phyloP scores from a whole-genome alignment of 1,284 basidiomycete genomes.

The Exobasidium cylindrosporum region DNA sequence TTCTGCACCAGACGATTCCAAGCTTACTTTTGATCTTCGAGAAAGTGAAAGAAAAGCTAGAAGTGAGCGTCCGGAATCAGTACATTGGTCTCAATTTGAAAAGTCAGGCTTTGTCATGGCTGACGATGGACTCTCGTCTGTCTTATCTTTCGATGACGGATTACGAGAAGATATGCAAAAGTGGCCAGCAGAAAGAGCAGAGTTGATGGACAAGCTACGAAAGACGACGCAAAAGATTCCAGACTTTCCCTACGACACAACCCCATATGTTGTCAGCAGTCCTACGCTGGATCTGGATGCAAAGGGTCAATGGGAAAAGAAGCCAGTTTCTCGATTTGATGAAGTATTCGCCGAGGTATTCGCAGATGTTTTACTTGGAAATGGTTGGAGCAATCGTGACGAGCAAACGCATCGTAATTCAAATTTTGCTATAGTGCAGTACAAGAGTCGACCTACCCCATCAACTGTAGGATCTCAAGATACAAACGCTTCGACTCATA shows the following conservation, averaged over 20 bases:
- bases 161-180: constrained; percentile 41
- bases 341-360: constrained; percentile 50
- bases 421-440: constrained; percentile 53
- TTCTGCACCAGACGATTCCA: constrained; percentile 40
- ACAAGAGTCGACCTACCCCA: constrained; percentile 33
- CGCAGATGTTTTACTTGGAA: constrained; percentile 50
- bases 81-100: constrained; percentile 48
- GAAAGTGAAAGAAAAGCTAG: constrained; percentile 41
- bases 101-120: constrained; percentile 30
- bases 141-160: constrained; percentile 46
- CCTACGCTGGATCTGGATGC: constrained; percentile 24
- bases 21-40: constrained; percentile 48
- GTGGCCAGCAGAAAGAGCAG: constrained; percentile 33
- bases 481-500: constrained; percentile 22
- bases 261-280: constrained; percentile 30
- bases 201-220: constrained; percentile 30
- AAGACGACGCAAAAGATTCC: constrained; percentile 31
- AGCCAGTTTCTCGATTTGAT: constrained; percentile 39
- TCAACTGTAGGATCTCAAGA: constrained; percentile 31
- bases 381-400: constrained; percentile 53
- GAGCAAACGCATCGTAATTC: constrained; percentile 50
- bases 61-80: constrained; percentile 26
- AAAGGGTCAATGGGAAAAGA: constrained; percentile 13
- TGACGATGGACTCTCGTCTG: constrained; percentile 31
- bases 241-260: constrained; percentile 45